Conservation (phyloP, 2,329 filamentous ascomycete species). For the Beauveria asiatica region DNA sequence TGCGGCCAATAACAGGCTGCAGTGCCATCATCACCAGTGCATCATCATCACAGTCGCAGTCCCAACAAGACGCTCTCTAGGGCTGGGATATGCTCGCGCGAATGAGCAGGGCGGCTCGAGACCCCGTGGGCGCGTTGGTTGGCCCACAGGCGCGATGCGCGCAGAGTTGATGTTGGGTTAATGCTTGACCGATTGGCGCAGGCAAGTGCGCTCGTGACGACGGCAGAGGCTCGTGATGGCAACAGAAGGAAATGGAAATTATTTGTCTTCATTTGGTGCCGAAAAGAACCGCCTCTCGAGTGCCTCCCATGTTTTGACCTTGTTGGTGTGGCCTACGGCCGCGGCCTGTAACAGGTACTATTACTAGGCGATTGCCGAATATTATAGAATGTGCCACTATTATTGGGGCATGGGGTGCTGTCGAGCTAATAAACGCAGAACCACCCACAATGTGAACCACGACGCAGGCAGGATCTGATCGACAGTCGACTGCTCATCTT, state of each 20-base stretch:
- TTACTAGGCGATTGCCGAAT: background rate
- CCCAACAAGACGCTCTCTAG: background rate
- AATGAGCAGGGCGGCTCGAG: background rate
- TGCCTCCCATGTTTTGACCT: background rate
- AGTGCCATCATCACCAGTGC: background rate
- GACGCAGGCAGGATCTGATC: background rate
- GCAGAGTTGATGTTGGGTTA: background rate
- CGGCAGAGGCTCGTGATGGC: background rate
- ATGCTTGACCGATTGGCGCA: background rate
- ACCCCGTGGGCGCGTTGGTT: conserved; percentile 3
- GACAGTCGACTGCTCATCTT: background rate
- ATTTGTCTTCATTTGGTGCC: background rate
- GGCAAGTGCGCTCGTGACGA: background rate
- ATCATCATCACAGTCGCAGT: background rate
- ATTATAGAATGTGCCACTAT: background rate
- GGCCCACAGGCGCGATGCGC: background rate
- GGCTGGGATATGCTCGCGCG: background rate
- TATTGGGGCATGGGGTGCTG: too few species aligned
- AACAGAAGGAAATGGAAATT: too few species aligned
- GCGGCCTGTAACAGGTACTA: background rate
- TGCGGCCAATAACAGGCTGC: conserved; percentile 12
- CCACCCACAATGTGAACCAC: background rate
- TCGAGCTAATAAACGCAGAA: background rate
- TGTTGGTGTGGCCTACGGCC: background rate
- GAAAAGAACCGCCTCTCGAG: background rate